Conservation (phyloP, 2,329 filamentous ascomycete species). For the Fusarium brevicatenulatum region DNA sequence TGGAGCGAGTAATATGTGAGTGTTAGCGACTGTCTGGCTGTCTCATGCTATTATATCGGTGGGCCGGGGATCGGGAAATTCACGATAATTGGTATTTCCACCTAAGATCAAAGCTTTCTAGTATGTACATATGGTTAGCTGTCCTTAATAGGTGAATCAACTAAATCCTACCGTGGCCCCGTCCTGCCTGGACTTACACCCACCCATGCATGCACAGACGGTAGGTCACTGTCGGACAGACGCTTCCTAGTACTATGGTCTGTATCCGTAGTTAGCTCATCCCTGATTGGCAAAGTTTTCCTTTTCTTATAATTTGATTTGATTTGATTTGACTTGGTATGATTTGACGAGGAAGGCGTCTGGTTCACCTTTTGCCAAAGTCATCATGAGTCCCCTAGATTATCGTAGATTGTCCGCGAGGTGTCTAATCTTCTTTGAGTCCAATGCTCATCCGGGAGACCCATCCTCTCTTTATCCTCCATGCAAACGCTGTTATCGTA, state of each 20-base stretch:
- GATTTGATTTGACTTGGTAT: constrained; percentile 2
- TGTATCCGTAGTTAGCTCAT: not conserved
- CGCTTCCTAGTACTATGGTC: not conserved
- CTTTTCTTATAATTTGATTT: constrained; percentile 1
- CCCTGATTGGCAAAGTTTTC: constrained; percentile 5
- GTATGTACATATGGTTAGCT: not conserved
- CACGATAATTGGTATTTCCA: constrained; percentile 12
- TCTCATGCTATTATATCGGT: constrained; percentile 8
- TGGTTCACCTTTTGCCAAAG: constrained; percentile 26
- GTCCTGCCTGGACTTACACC: not conserved
- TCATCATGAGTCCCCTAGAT: constrained; percentile 15
- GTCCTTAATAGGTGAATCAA: not conserved
- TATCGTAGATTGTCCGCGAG: constrained; percentile 17
- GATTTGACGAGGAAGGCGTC: constrained; percentile 22
- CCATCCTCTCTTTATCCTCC: not conserved
- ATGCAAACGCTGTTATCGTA: constrained; percentile 34
- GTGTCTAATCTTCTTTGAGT: constrained; percentile 25
- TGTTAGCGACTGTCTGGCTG: not conserved
- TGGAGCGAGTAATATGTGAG: not conserved
- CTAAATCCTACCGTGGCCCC: not conserved
- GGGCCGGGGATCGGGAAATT: constrained; percentile 13
- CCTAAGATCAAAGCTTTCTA: not conserved
- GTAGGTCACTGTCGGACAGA: constrained; percentile 4
- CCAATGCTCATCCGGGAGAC: constrained; percentile 10
- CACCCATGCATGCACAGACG: constrained; percentile 14